A percentile compares a stretch with the other conserved stretches of the same genome.
Conservation (phyloP, 1,139 yeast genomes). For the Suhomyces yuchorum region DNA sequence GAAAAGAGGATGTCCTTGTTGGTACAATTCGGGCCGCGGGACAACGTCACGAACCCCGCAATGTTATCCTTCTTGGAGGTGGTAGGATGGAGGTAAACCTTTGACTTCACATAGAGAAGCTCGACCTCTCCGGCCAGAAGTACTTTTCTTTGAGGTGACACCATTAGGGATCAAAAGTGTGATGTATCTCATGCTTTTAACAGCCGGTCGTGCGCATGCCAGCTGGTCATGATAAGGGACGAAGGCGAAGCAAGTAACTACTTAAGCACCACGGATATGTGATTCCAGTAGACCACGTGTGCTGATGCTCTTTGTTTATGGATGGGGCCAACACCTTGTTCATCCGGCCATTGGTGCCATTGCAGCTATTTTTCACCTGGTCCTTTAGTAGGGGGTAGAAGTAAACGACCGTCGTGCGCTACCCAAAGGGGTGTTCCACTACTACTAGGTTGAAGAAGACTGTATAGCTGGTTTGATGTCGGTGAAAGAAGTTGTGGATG, state of each 20-base stretch:
- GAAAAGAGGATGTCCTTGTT: constrained; percentile 65
- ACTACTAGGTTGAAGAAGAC: no score
- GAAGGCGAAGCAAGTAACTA: constrained; percentile 2
- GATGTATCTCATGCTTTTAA: constrained; percentile 1
- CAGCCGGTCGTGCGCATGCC: constrained; percentile 2
- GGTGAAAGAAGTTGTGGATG: no score
- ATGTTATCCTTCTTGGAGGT: constrained; percentile 72
- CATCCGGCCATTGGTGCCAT: no score
- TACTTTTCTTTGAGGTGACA: constrained; percentile 1
- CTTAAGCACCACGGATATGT: background rate
- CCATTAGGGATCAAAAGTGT: constrained; percentile 1
- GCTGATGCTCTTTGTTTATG: background rate
- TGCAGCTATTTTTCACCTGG: no score
- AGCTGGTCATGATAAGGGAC: constrained; percentile 1
- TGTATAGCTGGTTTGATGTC: no score
- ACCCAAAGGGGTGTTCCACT: no score
- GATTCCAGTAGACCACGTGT: background rate
- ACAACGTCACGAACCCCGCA: constrained; percentile 70
- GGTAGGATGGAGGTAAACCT: constrained; percentile 83
- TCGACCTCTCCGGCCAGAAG: constrained; percentile 34
- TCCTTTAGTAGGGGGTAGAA: no score
- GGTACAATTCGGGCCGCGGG: constrained; percentile 54
- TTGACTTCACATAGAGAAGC: constrained; percentile 59
- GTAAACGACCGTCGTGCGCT: no score
- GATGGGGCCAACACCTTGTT: no score